A percentile compares a stretch with the other conserved stretches of the same genome.
Evolutionary conservation across 176 grass and related monocot species (phyloP).

Genomic region (Neostapfia colusana): DNA sequence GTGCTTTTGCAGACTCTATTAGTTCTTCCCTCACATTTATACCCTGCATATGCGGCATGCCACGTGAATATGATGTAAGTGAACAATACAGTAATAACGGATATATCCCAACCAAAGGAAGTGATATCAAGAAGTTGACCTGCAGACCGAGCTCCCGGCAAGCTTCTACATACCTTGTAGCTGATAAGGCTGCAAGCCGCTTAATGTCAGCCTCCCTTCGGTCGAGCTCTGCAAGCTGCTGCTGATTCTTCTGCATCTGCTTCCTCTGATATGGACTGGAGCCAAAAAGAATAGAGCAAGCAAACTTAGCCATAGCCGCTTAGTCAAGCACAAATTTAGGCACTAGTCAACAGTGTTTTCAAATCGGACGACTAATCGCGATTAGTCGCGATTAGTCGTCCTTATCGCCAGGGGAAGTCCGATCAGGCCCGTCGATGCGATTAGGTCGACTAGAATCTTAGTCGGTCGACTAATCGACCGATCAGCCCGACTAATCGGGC

Average conservation of each 20-base stretch:
- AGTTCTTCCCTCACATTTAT: constrained; percentile 76
- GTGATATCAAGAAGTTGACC: constrained; percentile 42
- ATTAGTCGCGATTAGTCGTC: too few species aligned
- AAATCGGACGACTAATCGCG: too few species aligned
- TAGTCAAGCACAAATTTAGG: neutral
- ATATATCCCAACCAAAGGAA: neutral
- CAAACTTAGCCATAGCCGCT: neutral
- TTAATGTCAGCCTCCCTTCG: constrained; percentile 89
- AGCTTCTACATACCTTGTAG: constrained; percentile 79
- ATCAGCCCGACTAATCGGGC: too few species aligned
- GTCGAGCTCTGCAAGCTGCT: constrained; percentile 82
- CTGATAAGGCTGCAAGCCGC: constrained; percentile 68
- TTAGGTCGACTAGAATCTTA: too few species aligned
- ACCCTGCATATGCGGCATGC: constrained; percentile 45
- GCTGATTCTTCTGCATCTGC: constrained; percentile 92
- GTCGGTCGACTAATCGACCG: too few species aligned
- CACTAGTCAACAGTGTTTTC: neutral
- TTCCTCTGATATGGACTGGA: constrained; percentile 86
- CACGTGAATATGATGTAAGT: neutral
- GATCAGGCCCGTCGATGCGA: too few species aligned
- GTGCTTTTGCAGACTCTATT: constrained; percentile 74
- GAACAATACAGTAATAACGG: neutral
- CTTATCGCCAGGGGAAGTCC: too few species aligned
- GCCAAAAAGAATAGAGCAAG: constrained; percentile 25
- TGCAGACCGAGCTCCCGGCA: constrained; percentile 86